phyloP scores from a whole-genome alignment of 2,329 filamentous ascomycete species.

The Xylaria sp. region DNA sequence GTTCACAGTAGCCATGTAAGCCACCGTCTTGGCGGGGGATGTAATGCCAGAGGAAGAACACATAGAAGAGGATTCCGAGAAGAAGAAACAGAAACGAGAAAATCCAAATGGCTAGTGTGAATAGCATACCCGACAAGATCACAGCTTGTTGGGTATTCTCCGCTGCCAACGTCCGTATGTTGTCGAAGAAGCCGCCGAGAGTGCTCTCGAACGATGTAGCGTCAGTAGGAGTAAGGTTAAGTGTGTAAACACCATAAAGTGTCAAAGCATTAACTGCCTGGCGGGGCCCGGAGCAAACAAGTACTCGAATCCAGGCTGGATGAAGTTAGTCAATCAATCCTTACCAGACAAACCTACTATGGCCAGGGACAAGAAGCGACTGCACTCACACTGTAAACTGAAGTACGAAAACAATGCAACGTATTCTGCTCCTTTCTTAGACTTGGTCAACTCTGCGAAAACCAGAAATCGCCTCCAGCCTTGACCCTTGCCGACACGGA shows the following conservation, averaged over 20 bases:
- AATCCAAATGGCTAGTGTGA: conserved; percentile 88
- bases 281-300: conserved; percentile 90
- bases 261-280: conserved; percentile 91
- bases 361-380: not conserved
- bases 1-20: conserved; percentile 83
- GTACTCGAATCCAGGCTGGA: conserved; percentile 81
- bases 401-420: conserved; percentile 92
- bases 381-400: conserved; percentile 64
- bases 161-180: conserved; percentile 74
- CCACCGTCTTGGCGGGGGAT: conserved; percentile 83
- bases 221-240: conserved; percentile 69
- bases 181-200: conserved; percentile 80
- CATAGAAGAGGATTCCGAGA: conserved; percentile 77
- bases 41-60: conserved; percentile 91
- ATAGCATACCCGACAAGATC: conserved; percentile 88
- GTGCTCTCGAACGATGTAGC: conserved; percentile 62
- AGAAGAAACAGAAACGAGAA: conserved; percentile 78
- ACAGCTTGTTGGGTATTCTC: conserved; percentile 79
- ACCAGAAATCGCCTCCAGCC: conserved; percentile 93
- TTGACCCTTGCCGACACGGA: conserved; percentile 73
- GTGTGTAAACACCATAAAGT: conserved; percentile 80
- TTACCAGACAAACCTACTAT: not conserved
- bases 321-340: conserved; percentile 29
- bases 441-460: conserved; percentile 88
- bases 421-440: conserved; percentile 88